Base-by-base conservation (phyloP, 495 filamentous ascomycete genomes). In the Penicillium steckii region DNA sequence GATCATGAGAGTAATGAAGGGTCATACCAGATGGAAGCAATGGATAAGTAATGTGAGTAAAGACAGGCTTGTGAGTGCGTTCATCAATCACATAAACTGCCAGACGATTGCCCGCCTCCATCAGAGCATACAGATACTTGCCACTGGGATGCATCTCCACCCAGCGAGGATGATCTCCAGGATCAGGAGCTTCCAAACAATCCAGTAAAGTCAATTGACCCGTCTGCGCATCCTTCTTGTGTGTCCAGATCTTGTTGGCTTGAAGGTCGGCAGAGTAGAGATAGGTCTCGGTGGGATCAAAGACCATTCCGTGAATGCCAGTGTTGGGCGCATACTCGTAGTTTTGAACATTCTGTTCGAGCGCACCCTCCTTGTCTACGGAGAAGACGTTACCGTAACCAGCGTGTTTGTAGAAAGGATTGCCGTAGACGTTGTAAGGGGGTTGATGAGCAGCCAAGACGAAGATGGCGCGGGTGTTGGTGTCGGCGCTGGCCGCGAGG, bases 261-360 rank as follows among this genome's bases (percentile, higher is more conserved):
- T 79, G 81, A 67, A 94, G 79, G 69, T 94, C 89, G 50, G 89
- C 89, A 18, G 87, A 90, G 75, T 94, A 94, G 29, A 94, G 80
- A 70, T 90, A 92, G 12, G 83, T 87, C 71, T 94, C 89, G 47
- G 82, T 85, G 9, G 86, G 82, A 66, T 94, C 88, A 63, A 94
- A 94, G 38, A 90, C 88, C 87, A 91, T 91, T 70, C 88, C 89
- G 70, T 94, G 89, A 56, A 94, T 88, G 38, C 87, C 89, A 7
- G 87, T 87, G 65, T 88, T 81, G 29, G 74, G 68, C 38, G 82
- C 77, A 64, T 91, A 90, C 44, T 85, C 80, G 71, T 87, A 91
- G 68, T 91, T 89, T 58, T 94, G 89, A 44, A 91, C 73, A 67
- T 89, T 89, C 60, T 74, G 66, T 13, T 80, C 76, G 19, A 94